Conservation (phyloP, 2,329 filamentous ascomycete species). For the Paradendryphiella salina region DNA sequence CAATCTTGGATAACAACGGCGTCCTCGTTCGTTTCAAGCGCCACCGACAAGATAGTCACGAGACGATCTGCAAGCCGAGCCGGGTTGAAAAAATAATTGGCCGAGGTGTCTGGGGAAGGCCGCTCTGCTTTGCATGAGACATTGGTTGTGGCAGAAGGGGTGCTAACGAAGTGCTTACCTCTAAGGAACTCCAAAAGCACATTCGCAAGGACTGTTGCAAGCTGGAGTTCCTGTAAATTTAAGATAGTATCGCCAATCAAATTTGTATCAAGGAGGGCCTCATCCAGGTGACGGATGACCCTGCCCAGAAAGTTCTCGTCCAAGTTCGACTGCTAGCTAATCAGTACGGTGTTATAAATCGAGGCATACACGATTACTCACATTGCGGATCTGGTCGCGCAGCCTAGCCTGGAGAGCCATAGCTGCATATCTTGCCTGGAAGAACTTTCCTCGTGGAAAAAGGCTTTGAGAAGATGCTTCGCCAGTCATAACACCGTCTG, state of each 20-base stretch:
- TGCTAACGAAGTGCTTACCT: constrained; percentile 27
- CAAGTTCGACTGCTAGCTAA: constrained; percentile 27
- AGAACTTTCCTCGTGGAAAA: constrained; percentile 43
- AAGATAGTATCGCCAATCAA: constrained; percentile 30
- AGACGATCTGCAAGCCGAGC: constrained; percentile 37
- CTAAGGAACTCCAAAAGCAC: constrained; percentile 42
- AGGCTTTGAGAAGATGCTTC: constrained; percentile 27
- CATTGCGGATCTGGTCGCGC: constrained; percentile 38
- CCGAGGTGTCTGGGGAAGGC: constrained; percentile 36
- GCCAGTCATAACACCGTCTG: constrained; percentile 32
- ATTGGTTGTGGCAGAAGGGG: constrained; percentile 8
- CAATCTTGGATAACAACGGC: constrained; percentile 25
- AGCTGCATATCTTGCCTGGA: constrained; percentile 43
- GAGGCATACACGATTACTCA: constrained; percentile 15
- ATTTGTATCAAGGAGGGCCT: constrained; percentile 34
- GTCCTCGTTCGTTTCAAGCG: constrained; percentile 23
- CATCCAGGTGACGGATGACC: constrained; percentile 36
- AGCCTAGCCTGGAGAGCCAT: constrained; percentile 36
- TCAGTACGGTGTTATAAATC: constrained; percentile 15
- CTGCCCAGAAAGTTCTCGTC: constrained; percentile 41
- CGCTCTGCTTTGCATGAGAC: constrained; percentile 41
- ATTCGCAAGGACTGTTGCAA: constrained; percentile 35
- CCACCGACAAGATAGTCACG: constrained; percentile 29
- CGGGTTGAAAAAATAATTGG: constrained; percentile 41
- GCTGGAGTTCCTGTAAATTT: constrained; percentile 26